These are phyloP conservation scores for Sugiyamaella mastotermitis DNA, from an alignment of 805 yeast genomes.

Conservation along the genomic window DNA sequence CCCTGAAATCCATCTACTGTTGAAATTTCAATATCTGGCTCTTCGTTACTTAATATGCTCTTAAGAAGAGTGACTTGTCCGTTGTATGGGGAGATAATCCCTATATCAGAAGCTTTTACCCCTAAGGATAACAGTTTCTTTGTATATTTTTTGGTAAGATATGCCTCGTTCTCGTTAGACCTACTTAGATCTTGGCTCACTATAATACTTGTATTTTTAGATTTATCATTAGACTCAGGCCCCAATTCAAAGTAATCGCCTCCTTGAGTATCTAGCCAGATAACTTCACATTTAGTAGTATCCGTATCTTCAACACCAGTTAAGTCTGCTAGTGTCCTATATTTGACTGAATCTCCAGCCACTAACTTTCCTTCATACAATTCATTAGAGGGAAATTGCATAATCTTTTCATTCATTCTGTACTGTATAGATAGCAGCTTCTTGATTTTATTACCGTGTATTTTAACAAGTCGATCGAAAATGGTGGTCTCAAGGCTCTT, in stretches of 20 bases:
- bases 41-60: conserved; percentile 33
- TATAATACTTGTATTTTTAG: conserved; percentile 3
- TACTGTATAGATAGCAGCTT: conserved; percentile 72
- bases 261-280: conserved; percentile 94
- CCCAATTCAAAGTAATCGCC: conserved; percentile 64
- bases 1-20: conserved; percentile 98
- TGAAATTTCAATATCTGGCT: conserved; percentile 60
- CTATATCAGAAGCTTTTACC: conserved; percentile 54
- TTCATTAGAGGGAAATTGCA: conserved; percentile 66
- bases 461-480: conserved; percentile 68
- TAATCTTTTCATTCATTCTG: conserved; percentile 74
- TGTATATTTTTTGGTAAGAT: conserved; percentile 55
- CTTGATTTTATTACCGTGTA: conserved; percentile 43
- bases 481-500: conserved; percentile 55
- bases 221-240: conserved; percentile 31
- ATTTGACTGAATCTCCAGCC: conserved; percentile 56
- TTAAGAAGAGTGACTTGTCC: conserved; percentile 73
- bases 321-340: conserved; percentile 41
- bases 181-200: conserved; percentile 40
- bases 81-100: conserved; percentile 83
- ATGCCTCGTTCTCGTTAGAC: conserved; percentile 71
- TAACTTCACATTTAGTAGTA: conserved; percentile 35
- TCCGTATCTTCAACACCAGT: too few relatives aligned
- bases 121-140: conserved; percentile 45
- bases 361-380: conserved; percentile 57